Evolutionary conservation across 257 asterid species (phyloP).

Genomic region (Schizonepeta tenuifolia): DNA sequence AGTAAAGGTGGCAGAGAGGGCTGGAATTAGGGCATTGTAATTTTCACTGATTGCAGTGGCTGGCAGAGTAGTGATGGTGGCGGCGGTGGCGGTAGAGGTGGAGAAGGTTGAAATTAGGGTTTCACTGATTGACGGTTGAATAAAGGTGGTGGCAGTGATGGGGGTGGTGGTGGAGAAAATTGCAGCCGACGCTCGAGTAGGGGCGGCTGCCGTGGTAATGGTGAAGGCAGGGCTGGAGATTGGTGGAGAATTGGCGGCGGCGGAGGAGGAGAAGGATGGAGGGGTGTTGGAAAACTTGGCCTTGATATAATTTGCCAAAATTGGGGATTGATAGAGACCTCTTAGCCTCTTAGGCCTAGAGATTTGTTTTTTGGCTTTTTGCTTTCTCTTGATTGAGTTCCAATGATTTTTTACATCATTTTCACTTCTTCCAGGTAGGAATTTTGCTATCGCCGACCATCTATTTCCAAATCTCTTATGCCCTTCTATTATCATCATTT

Average conservation of each 20-base stretch:
- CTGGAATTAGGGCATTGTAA: background rate
- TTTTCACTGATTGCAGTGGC: background rate
- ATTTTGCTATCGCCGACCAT: conserved; percentile 81
- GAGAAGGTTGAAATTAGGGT: background rate
- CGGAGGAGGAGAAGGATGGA: conserved; percentile 16
- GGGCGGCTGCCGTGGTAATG: background rate
- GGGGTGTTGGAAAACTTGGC: conserved; percentile 26
- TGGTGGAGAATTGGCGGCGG: background rate
- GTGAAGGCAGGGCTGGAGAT: background rate
- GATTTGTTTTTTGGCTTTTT: conserved; percentile 48
- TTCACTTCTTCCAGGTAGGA: conserved; percentile 75
- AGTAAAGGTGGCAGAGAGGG: background rate
- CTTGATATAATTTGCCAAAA: conserved; percentile 66
- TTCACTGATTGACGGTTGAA: background rate
- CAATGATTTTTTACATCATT: conserved; percentile 87
- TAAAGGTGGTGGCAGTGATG: background rate
- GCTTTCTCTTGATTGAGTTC: conserved; percentile 75
- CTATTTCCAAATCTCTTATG: conserved; percentile 59
- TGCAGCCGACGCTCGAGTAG: too few relatives aligned
- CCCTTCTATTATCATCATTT: conserved; percentile 53
- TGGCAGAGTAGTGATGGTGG: background rate
- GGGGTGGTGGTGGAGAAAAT: background rate
- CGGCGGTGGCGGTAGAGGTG: background rate
- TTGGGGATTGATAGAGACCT: conserved; percentile 39
- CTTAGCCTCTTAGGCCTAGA: conserved; percentile 34